Evolutionary conservation across 768 basidiomycete genomes (phyloP), one percentile per base, ranked within the genome.

Genomic region (Exsudoporus frostii): DNA sequence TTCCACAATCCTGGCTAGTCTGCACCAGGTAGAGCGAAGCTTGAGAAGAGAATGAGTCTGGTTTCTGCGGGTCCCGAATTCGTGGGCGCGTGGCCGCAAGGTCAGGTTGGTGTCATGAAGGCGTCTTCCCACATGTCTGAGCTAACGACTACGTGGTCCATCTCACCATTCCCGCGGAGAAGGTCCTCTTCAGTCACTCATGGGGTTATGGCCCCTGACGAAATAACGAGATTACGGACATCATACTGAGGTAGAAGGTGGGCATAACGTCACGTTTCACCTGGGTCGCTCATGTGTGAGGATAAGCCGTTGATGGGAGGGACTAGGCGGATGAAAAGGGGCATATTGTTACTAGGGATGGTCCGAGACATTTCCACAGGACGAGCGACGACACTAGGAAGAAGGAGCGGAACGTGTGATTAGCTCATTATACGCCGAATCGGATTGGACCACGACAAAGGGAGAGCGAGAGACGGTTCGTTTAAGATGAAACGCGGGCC

Each of bases 321-420:
- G 27, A 69, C 57, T 19, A 69, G 72, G 32, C 73, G 74, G 57
- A 82, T 70, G 56, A 75, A 72, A 57, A 85, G 69, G 46, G 83
- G 83, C 79, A 83, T 81, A 68, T 80, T 82, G 69, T 81, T 82
- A 45, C 82, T 81, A 49, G 76, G 64, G 46, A 73, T 67, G n/a
- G 77, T 74, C 57, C 76, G 74, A 37, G 79, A 80, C 64, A 78
- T 80, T 51, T 84, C 79, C 61, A 81, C 77, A 22, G 82, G 83
- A 51, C 79, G 78, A 50, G 78, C 81, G 22, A 81, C 78, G 52
- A 82, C 74, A 61, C 79, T 80, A 57, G 49, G 25, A 29, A 51
- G 45, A 45, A 48, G 49, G 27, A 48, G 36, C 22, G 44, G 33
- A 53, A 22, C 49, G 50, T 55, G 44, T 34, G 50, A 49, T 71